Percentiles rank a stretch among this genome's conserved stretches.
Evolutionary conservation across 345 rosid species (phyloP).

Genomic region (Noccaea bulbosa): DNA sequence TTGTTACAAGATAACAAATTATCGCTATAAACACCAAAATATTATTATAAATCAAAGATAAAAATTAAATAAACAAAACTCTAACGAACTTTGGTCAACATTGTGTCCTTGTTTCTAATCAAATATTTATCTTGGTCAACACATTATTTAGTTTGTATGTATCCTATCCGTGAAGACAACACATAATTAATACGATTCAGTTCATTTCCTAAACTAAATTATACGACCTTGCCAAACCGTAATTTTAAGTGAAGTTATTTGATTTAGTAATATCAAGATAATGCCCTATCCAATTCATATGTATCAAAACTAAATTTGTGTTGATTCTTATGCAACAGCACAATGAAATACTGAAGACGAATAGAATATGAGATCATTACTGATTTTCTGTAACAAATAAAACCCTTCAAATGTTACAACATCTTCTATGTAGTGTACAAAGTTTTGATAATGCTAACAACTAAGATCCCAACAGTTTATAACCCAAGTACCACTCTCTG

Average conservation of each 20-base stretch:
- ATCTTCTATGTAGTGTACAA: slow-evolving; percentile 18
- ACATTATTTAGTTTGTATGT: neutral
- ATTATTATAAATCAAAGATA: no score
- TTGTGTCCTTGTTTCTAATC: no score
- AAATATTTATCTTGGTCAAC: neutral
- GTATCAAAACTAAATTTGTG: neutral
- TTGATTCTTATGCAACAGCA: neutral
- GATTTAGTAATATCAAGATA: neutral
- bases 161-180: neutral
- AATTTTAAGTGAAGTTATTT: neutral
- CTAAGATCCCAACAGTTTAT: slow-evolving; percentile 11
- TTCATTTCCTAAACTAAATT: neutral
- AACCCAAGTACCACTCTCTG: neutral
- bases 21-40: no score
- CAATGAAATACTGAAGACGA: neutral
- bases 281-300: neutral
- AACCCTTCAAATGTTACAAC: slow-evolving; percentile 7
- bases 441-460: slow-evolving; percentile 16
- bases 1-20: no score
- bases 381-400: neutral
- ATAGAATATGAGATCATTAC: slow-evolving; percentile 12
- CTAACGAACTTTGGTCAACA: neutral
- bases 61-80: no score
- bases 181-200: neutral
- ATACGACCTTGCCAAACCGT: neutral